phyloP scores from a whole-genome alignment of 1,284 basidiomycete genomes.

The Psilocybe mexicana region DNA sequence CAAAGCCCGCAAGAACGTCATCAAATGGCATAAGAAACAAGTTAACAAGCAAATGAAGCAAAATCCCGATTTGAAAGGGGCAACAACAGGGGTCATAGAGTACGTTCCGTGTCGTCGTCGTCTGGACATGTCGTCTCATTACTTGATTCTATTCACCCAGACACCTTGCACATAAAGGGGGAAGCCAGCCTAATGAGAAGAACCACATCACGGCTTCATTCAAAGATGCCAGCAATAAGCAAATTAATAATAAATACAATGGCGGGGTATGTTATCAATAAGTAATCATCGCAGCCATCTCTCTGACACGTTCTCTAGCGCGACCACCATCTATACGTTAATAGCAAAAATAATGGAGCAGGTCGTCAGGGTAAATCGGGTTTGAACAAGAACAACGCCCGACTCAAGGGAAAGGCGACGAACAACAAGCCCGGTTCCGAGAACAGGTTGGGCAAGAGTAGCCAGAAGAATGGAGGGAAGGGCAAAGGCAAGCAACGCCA shows the following conservation, averaged over 20 bases:
- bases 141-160: not conserved
- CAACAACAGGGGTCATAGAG: conserved; percentile 6
- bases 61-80: conserved; percentile 5
- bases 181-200: conserved; percentile 10
- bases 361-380: not conserved
- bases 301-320: not conserved
- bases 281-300: not conserved
- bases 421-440: not conserved
- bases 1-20: conserved; percentile 8
- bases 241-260: not conserved
- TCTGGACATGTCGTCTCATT: not conserved
- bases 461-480: not conserved
- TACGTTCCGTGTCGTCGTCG: not conserved
- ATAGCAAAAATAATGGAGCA: not conserved
- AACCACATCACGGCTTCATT: conserved; percentile 10
- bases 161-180: conserved; percentile 11
- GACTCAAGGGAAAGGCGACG: not conserved
- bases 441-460: not conserved
- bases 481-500: not conserved
- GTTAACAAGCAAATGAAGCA: conserved; percentile 11
- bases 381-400: not conserved
- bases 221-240: not conserved
- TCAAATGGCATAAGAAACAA: conserved; percentile 11
- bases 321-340: not conserved
- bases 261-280: not conserved